Evolutionary conservation across 306 rosid genomes (phyloP), one percentile per base, ranked within the genome.

Genomic region (Oxytropis ochrocephala): DNA sequence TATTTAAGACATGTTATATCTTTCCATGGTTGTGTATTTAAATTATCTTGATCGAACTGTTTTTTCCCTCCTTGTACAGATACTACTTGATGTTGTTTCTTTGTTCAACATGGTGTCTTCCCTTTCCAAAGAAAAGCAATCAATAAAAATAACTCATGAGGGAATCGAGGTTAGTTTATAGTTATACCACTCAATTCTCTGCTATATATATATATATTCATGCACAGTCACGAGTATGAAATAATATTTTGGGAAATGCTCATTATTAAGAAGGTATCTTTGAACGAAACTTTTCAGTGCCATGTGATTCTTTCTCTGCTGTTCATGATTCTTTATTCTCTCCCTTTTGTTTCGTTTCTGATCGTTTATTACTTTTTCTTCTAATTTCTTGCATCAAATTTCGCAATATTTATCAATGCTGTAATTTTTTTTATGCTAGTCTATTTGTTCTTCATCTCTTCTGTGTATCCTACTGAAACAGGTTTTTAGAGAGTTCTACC

Each of bases 61-160:
- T 46, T 24, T 24, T 47, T 24, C 27, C 9, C 32, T 69, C 43
- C 51, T 64, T 71, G 62, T 33, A 51, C 89, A 93, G 98, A 88
- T 88, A 68, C 74, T 93, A 41, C 89, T 88, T 47, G 88, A 93
- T 76, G 81, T 85, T 69, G 91, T 86, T 78, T 79, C 86, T 5
- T 75, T 86, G 74, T 90, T 85, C 89, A 90, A 93, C 75, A 79
- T 51, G 79, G 96, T 88, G 77, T 85, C 97, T 55, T 88, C 93
- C 75, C 72, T 85, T 42, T 77, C 96, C 50, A 85, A 17, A 72
- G 84, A 70, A 70, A 85, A 81, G 79, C 97, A 93, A 59, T 84
- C 84, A n/a, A 72, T 85, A 33, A 88, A 82, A 70, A 85, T 93
- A 60, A 79, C 68, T 77, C 85, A 81, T 12, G 85, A 57, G 21